Evolutionary conservation across 345 rosid species (phyloP).

Genomic region (Lepidium sativum): DNA sequence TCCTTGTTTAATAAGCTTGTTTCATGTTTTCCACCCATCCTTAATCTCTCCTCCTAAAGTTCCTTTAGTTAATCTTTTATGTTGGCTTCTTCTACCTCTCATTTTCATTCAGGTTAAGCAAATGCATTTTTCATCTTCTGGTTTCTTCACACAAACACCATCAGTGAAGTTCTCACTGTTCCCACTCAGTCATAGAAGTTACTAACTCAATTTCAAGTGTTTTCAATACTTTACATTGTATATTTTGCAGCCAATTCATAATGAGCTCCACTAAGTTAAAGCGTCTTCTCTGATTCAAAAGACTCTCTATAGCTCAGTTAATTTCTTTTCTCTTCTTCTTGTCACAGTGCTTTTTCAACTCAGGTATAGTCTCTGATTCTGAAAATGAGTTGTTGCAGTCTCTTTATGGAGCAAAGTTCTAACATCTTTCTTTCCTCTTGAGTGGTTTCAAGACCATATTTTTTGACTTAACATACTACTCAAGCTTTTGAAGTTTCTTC

Average conservation of each 20-base stretch:
- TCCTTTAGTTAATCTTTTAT: too few relatives aligned
- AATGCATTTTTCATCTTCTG: slow-evolving; percentile 51
- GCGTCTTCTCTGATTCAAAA: slow-evolving; percentile 66
- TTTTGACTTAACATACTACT: slow-evolving; percentile 35
- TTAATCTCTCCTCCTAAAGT: slow-evolving; percentile 59
- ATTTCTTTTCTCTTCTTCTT: slow-evolving; percentile 77
- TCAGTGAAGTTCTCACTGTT: slow-evolving; percentile 50
- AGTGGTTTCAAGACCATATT: slow-evolving; percentile 41
- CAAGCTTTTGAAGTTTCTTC: slow-evolving; percentile 44
- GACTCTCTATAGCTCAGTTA: too few relatives aligned
- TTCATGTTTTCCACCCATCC: slow-evolving; percentile 51
- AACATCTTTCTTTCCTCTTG: slow-evolving; percentile 49
- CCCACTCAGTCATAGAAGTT: slow-evolving; percentile 54
- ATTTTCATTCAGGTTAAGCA: slow-evolving; percentile 49
- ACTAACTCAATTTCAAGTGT: slow-evolving; percentile 40
- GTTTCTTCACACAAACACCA: slow-evolving; percentile 34
- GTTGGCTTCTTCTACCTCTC: too few relatives aligned
- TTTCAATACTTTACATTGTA: slow-evolving; percentile 45
- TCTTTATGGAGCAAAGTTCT: slow-evolving; percentile 60
- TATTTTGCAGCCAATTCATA: slow-evolving; percentile 53
- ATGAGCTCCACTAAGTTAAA: slow-evolving; percentile 46
- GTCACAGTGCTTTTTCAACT: slow-evolving; percentile 45
- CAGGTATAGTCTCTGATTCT: slow-evolving; percentile 44
- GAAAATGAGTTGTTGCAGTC: slow-evolving; percentile 58
- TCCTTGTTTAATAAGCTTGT: slow-evolving; percentile 53